Evolutionary conservation across 2,329 filamentous ascomycete genomes (phyloP).

Genomic region (Macroventuria anomochaeta): DNA sequence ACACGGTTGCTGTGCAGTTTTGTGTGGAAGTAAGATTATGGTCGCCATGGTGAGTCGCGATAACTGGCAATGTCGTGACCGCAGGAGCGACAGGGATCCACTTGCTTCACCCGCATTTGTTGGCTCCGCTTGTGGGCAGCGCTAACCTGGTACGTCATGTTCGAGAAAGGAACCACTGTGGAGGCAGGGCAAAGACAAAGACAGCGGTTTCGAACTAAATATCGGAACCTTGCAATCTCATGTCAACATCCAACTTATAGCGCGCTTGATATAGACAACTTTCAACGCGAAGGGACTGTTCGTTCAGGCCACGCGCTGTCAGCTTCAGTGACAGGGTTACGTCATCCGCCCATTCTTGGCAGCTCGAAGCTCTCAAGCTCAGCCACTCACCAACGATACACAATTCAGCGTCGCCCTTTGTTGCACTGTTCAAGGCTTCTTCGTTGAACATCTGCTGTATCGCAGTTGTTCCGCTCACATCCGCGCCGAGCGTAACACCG

Average conservation of each 20-base stretch:
- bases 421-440: background rate
- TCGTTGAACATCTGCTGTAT: background rate
- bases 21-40: background rate
- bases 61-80: constrained; percentile 9
- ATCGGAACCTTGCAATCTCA: background rate
- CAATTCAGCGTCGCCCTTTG: constrained; percentile 14
- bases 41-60: constrained; percentile 8
- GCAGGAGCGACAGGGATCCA: constrained; percentile 7
- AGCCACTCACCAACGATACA: constrained; percentile 26
- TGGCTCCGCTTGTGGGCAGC: constrained; percentile 8
- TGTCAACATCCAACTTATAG: background rate
- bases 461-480: constrained; percentile 9
- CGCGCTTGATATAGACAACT: background rate
- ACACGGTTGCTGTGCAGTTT: background rate
- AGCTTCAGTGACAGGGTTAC: constrained; percentile 25
- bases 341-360: constrained; percentile 34
- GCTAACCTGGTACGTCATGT: constrained; percentile 17
- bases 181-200: background rate
- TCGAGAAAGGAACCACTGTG: constrained; percentile 8
- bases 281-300: background rate
- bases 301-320: constrained; percentile 1
- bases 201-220: background rate
- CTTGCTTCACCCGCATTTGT: constrained; percentile 9
- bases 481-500: constrained; percentile 17
- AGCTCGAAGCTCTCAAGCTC: constrained; percentile 23